These are phyloP conservation scores for Curvularia sp. DNA, from an alignment of 2,329 filamentous ascomycete species.

Conservation along the genomic window DNA sequence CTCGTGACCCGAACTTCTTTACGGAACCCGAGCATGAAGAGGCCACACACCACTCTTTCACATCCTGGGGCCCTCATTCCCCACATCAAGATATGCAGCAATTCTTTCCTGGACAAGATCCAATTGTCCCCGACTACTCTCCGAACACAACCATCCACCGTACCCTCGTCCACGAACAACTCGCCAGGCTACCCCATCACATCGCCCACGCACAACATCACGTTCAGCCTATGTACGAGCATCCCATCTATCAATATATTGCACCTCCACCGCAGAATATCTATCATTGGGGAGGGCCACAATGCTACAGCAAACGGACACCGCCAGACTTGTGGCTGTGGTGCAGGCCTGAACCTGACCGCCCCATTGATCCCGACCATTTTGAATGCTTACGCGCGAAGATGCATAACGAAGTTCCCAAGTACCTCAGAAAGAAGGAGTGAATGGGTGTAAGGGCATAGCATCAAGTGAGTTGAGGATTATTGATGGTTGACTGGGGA, in stretches of 20 bases:
- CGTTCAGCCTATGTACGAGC: neutral
- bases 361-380: neutral
- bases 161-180: constrained; percentile 8
- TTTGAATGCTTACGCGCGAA: neutral
- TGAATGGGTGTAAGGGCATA: no score
- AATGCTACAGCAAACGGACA: neutral
- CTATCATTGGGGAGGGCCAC: neutral
- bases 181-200: neutral
- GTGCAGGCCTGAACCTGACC: neutral
- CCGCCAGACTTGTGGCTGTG: neutral
- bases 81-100: neutral
- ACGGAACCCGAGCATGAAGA: neutral
- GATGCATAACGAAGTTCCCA: neutral
- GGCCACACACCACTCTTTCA: neutral
- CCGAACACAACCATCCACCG: constrained; percentile 5
- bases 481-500: no score
- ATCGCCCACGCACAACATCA: neutral
- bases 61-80: neutral
- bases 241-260: neutral
- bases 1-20: neutral
- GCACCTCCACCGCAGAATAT: neutral
- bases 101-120: neutral
- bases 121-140: neutral
- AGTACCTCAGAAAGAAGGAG: neutral
- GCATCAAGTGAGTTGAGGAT: no score